Base-by-base conservation (phyloP, 2,329 filamentous ascomycete species). In the Emmonsiellopsis sp. region DNA sequence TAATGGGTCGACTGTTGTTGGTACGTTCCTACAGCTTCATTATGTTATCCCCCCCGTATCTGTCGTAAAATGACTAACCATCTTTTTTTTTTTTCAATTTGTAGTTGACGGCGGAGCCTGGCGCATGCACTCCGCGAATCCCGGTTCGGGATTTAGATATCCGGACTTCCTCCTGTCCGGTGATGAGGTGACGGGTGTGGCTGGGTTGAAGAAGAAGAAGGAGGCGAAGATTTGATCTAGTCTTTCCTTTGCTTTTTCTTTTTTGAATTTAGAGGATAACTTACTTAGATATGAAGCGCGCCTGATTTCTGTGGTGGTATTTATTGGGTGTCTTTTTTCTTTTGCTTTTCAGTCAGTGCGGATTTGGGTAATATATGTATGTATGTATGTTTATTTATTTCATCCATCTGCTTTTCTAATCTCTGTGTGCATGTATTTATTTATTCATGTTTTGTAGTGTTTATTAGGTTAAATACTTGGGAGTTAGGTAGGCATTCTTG, bases 1-100 rank as follows among this genome's bases (percentile, higher is more conserved):
- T 46, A 95, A 87, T 60, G 93, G 90, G 1, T 84, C 89, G 60
- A 81, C 83, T 2, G 72, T 96, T 37, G 87, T 95, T 34, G 79
- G 70, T 72, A 60, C 54, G 70, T 68, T 15, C 11, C 3, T 42
- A 64, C 66, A 3, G 31, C 16, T 32, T n/a, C 13, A 20, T 11
- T 20, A 50, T 16, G 16, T 31, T 30, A 26, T 16, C 9, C 34
- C 46, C 2, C 38, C 7, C 15, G 5, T 3, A 44, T 16, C 44
- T 40, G 31, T 10, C 3, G n/a, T 20, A 15, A 53, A 38, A 8
- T 41, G 1, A 13, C 11, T 8, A 15, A 55, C 57, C 37, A 44
- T 37, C 37, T 31, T 41, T 26, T 13, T 5, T 26, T 52, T 41
- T 49, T 9, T 49, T 35, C 48, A 9, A 7, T 37, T 50, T 16